phyloP scores from a whole-genome alignment of 129 eudicot genomes.

The sunflower (Helianthus annuus) region DNA sequence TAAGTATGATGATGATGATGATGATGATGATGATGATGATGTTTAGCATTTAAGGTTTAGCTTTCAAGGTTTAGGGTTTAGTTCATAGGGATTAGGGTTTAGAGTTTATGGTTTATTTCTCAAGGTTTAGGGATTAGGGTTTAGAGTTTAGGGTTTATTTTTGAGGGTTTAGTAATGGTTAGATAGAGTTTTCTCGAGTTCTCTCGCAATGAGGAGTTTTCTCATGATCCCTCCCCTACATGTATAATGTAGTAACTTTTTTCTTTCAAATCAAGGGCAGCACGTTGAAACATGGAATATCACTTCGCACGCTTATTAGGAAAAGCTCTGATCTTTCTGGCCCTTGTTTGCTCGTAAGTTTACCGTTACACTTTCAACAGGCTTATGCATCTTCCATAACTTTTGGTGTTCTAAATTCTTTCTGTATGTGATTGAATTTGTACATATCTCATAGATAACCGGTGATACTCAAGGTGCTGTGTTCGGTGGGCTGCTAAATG shows the following conservation, averaged over 20 bases:
- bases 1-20: no score
- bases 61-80: no score
- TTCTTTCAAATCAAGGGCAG: conserved; percentile 94
- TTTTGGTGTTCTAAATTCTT: not conserved
- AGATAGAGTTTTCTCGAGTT: no score
- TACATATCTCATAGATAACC: conserved; percentile 50
- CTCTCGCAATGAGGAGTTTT: no score
- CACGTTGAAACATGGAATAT: conserved; percentile 85
- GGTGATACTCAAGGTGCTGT: conserved; percentile 93
- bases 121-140: no score
- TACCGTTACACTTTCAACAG: conserved; percentile 12
- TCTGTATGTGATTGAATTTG: conserved; percentile 1
- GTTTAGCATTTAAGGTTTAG: no score
- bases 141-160: no score
- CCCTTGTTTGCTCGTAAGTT: conserved; percentile 84
- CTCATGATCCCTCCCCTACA: not conserved
- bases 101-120: no score
- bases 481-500: conserved; percentile 91
- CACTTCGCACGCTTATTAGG: conserved; percentile 86
- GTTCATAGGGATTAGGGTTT: no score
- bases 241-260: conserved; percentile 31
- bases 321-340: conserved; percentile 80
- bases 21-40: no score
- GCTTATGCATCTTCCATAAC: not conserved
- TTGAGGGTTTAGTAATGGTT: no score